Evolutionary conservation across 805 yeast genomes (phyloP).

Genomic region (Kodamaea jinghongensis): DNA sequence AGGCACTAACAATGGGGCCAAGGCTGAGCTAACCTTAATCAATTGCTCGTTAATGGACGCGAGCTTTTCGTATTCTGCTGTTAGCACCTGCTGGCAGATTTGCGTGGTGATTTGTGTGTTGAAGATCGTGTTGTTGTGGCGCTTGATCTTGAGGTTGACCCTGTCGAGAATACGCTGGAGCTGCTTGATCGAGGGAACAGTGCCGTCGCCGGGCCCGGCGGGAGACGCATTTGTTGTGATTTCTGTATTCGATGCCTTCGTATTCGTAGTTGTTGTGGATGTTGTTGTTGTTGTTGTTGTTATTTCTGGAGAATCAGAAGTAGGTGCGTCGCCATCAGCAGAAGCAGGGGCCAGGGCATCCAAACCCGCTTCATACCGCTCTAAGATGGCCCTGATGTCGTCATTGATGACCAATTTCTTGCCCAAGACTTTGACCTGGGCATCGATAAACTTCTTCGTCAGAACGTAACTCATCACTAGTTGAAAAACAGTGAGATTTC

Average conservation of each 20-base stretch:
- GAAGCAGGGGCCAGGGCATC: too few relatives aligned
- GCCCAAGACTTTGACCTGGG: slow-evolving; percentile 26
- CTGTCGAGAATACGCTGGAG: slow-evolving; percentile 21
- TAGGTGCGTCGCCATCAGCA: too few relatives aligned
- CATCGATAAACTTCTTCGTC: slow-evolving; percentile 32
- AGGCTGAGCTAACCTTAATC: slow-evolving; percentile 16
- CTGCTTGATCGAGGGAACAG: slow-evolving; percentile 9
- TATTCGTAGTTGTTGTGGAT: too few relatives aligned
- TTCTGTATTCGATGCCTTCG: too few relatives aligned
- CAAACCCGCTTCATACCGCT: neutral
- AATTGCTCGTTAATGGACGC: slow-evolving; percentile 27
- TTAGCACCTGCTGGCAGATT: slow-evolving; percentile 34
- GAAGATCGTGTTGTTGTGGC: slow-evolving; percentile 29
- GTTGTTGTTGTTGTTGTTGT: too few relatives aligned
- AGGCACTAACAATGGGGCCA: slow-evolving; percentile 30
- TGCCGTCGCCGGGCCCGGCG: too few relatives aligned
- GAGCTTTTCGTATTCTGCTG: slow-evolving; percentile 30
- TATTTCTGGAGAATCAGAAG: too few relatives aligned
- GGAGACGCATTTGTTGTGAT: too few relatives aligned
- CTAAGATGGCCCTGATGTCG: slow-evolving; percentile 15
- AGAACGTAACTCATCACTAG: slow-evolving; percentile 21
- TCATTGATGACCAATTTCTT: slow-evolving; percentile 24
- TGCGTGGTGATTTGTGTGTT: slow-evolving; percentile 32
- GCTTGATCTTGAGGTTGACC: slow-evolving; percentile 21
- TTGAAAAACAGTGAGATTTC: neutral